These are phyloP conservation scores for Boechera divaricarpa DNA, from an alignment of 345 rosid species.

Conservation along the genomic window DNA sequence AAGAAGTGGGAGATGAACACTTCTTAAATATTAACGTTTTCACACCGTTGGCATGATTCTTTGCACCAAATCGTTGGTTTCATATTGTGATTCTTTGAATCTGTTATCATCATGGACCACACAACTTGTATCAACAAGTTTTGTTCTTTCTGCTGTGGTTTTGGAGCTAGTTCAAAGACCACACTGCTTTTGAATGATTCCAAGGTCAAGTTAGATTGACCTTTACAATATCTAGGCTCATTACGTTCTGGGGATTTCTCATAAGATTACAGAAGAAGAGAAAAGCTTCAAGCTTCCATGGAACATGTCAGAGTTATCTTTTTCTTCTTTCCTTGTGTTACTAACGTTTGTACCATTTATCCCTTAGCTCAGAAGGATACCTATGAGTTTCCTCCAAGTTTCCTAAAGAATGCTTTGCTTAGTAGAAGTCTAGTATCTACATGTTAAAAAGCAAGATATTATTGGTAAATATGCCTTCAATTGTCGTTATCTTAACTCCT, in stretches of 20 bases:
- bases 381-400: neutral
- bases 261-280: neutral
- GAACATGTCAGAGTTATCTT: neutral
- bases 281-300: constrained; percentile 21
- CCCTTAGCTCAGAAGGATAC: constrained; percentile 25
- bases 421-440: too few relatives aligned
- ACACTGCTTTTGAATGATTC: neutral
- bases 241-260: neutral
- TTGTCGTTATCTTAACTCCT: constrained; percentile 8
- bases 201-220: constrained; percentile 10
- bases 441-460: too few relatives aligned
- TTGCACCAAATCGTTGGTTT: neutral
- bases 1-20: constrained; percentile 2
- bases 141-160: constrained; percentile 20
- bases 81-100: constrained; percentile 8
- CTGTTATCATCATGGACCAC: constrained; percentile 10
- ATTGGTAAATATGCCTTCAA: neutral
- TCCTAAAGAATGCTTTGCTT: neutral
- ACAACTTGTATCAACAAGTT: constrained; percentile 1
- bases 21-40: neutral
- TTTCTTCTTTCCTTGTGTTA: constrained; percentile 13
- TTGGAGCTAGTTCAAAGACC: neutral
- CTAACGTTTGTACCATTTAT: constrained; percentile 17
- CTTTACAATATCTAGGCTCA: neutral
- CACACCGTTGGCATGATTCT: neutral